Evolutionary conservation across 1,284 basidiomycete species (phyloP), one percentile per base, ranked within the genome.

Genomic region (Cryptococcus neoformans): DNA sequence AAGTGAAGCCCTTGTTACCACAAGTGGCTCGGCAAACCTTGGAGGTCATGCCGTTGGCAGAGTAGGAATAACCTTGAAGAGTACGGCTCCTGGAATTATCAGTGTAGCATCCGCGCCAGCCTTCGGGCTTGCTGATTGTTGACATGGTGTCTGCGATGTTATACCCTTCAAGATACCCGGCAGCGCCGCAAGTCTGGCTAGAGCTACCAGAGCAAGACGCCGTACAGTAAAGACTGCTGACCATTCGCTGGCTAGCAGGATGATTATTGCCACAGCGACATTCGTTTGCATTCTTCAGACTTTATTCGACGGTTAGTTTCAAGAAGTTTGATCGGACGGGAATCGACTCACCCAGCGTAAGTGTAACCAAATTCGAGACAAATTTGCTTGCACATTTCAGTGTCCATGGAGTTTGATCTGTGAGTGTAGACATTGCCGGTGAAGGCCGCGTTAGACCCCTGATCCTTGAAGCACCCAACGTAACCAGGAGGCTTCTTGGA

Each of bases 331-430:
- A 28, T 28, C 28, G 28, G 28, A 28, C 28, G 28, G 28, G 28
- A 28, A 4, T 44, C 42, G 14, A 63, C 55, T 48, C 28, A 28
- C 28, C 62, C 60, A 16, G 57, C 61, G 55, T 57, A 62, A 5
- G 58, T 40, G 54, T 65, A 66, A 6, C 63, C 60, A 10, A 66
- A 52, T 39, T 61, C 54, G 39, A 53, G n/a, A 60, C 70, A 73
- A 2, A 62, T 54, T 11, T 58, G 55, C 37, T 65, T 62, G 55
- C 71, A 73, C 34, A 48, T 52, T 34, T 62, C 58, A 21, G 62
- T 49, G 6, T 63, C 64, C 67, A 68, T 66, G 17, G 62, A 55
- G 39, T 54, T 62, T 17, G 52, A 34, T 11, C 50, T 58, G 57
- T 58, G 62, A 3, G 60, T 53, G 58, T 67, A 69, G 45, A 51